Evolutionary conservation across 176 grass and related monocot genomes (phyloP).

Genomic region (Zizania latifolia): DNA sequence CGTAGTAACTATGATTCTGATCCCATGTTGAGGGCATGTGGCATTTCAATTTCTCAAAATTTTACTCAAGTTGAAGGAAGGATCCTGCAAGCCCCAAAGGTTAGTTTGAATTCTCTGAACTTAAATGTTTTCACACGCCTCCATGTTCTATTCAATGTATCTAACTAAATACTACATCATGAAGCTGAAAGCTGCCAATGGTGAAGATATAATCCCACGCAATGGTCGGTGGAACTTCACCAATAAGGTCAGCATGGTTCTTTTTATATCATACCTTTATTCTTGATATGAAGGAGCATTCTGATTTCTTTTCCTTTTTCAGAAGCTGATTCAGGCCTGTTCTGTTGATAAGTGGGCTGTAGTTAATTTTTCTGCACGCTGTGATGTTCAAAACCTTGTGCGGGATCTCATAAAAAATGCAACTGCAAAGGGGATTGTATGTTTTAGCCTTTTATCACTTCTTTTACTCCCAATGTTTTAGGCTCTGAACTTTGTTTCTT

Average conservation of each 20-base stretch:
- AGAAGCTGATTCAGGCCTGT: constrained; percentile 52
- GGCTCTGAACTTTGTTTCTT: neutral
- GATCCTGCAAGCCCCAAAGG: constrained; percentile 57
- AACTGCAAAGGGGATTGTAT: constrained; percentile 61
- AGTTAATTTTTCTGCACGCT: constrained; percentile 82
- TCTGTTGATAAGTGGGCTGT: constrained; percentile 54
- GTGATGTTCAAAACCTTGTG: constrained; percentile 47
- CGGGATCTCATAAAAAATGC: constrained; percentile 55
- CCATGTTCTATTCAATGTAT: neutral
- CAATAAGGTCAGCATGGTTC: constrained; percentile 47
- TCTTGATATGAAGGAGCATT: neutral
- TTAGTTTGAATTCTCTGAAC: constrained; percentile 15
- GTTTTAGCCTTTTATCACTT: constrained; percentile 23
- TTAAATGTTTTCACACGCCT: neutral
- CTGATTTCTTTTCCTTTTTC: constrained; percentile 16
- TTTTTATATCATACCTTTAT: neutral
- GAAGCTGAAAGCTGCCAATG: constrained; percentile 61
- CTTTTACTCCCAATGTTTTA: neutral
- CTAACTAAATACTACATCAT: neutral
- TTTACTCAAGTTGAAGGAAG: constrained; percentile 71
- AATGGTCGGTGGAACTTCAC: constrained; percentile 84
- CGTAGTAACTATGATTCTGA: constrained; percentile 58
- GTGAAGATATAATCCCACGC: constrained; percentile 54
- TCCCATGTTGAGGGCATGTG: constrained; percentile 59
- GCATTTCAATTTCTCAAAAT: constrained; percentile 50